phyloP scores from a whole-genome alignment of 768 basidiomycete genomes.

The Kwoniella dejecticola region DNA sequence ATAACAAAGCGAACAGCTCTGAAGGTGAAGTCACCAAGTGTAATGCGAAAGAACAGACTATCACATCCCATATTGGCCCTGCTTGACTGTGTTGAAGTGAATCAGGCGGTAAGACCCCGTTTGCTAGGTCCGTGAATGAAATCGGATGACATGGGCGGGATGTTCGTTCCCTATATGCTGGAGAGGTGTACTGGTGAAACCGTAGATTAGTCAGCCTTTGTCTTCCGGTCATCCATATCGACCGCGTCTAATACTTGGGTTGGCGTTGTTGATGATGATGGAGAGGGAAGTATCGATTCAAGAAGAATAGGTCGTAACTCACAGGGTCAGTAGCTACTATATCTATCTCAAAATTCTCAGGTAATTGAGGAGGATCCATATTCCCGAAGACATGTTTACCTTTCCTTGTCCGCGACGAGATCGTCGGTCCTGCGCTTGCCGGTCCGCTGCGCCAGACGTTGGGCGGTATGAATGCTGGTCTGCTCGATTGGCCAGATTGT shows the following conservation, averaged over 20 bases:
- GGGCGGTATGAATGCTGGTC: slow-evolving; percentile 55
- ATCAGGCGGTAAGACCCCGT: slow-evolving; percentile 60
- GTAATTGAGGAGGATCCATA: slow-evolving; percentile 21
- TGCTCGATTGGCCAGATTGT: slow-evolving; percentile 32
- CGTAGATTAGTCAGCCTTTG: background rate
- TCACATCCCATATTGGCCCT: slow-evolving; percentile 61
- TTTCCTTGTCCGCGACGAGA: background rate
- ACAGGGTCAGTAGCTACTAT: slow-evolving; percentile 62
- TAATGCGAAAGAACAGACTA: slow-evolving; percentile 73
- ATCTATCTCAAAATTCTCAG: slow-evolving; percentile 11
- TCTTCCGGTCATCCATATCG: background rate
- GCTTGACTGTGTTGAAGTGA: background rate
- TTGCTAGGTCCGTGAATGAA: slow-evolving; percentile 67
- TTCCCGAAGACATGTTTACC: background rate
- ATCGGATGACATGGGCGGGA: slow-evolving; percentile 63
- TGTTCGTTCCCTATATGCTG: slow-evolving; percentile 65
- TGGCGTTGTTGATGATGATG: too few species aligned
- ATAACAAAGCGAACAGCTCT: slow-evolving; percentile 67
- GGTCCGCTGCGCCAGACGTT: slow-evolving; percentile 22
- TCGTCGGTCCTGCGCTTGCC: background rate
- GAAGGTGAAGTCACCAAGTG: slow-evolving; percentile 68
- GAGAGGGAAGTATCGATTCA: too few species aligned
- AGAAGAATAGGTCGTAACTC: too few species aligned
- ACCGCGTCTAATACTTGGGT: too few species aligned
- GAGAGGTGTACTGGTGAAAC: slow-evolving; percentile 63